Base-by-base conservation (phyloP, 2,329 filamentous ascomycete species). In the Fusarium sp. region DNA sequence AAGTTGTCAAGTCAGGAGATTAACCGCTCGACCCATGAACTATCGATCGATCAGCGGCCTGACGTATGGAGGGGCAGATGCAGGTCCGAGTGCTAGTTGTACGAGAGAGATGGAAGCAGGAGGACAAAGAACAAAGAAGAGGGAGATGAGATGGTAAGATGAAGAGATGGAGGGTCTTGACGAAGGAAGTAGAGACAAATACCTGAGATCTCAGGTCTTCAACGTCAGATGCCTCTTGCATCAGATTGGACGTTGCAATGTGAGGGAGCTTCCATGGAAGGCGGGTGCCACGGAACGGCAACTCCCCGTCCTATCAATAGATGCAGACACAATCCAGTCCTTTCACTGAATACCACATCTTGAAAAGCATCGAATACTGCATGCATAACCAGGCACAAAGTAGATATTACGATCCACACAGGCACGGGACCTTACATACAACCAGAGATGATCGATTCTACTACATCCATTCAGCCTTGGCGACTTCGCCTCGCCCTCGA, bases 201-300 rank as follows among this genome's bases (percentile, higher is more conserved):
- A 44, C 40, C 31, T 59, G 28, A 59, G 42, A 48, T 40, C 26
- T 55, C 11, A 66, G 39, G 43, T 55, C 57, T 50, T 63, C 31
- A 22, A 63, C 52, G 62, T 70, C 62, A 70, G 66, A 70, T 54
- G 39, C 44, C 48, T 63, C 53, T 69, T 54, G 44, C 36, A 36
- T 38, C 33, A 46, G 36, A 28, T 40, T 46, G 36, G 45, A 46
- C 26, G 26, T 42, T 42, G 36, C 8, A 9, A 34, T 42, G 36
- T 13, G 28, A 42, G 54, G 33, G 22, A 55, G 43, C 52, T 49
- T 20, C 18, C 18, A 20, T 50, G 36, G 31, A 52, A 26, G 59
- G 31, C 8, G 36, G 36, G 40, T 64, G 45, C 52, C 34, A 53
- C 43, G 17, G 42, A 43, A 42, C 51, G 43, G 43, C 42, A 56